These are phyloP conservation scores for Botrytis paeoniae DNA, from an alignment of 2,329 filamentous ascomycete genomes.

Conservation along the genomic window DNA sequence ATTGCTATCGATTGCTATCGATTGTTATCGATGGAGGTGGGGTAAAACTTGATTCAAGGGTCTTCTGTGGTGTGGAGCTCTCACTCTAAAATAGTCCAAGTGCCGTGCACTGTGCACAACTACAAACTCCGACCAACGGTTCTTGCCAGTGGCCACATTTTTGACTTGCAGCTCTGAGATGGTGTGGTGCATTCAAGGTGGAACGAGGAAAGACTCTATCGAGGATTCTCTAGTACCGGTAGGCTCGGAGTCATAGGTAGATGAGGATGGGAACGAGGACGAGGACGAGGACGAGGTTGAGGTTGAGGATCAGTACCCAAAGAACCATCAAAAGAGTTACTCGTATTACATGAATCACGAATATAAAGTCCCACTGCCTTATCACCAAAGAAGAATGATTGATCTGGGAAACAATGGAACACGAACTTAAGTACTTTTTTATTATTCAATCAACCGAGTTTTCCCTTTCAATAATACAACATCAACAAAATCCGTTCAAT, in stretches of 20 bases:
- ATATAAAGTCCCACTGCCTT: background rate
- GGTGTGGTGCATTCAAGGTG: background rate
- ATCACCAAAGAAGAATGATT: background rate
- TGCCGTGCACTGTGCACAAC: background rate
- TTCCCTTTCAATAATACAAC: background rate
- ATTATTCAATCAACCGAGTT: background rate
- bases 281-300: too few species aligned
- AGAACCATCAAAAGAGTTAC: background rate
- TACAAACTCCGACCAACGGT: background rate
- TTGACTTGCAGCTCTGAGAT: conserved; percentile 1
- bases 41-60: conserved; percentile 1
- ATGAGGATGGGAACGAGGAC: background rate
- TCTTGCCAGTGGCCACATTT: background rate
- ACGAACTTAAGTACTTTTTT: background rate
- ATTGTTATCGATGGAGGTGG: background rate
- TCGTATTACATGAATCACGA: background rate
- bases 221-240: background rate
- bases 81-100: background rate
- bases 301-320: background rate
- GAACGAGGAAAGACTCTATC: too few species aligned
- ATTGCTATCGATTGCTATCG: background rate
- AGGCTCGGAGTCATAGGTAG: background rate
- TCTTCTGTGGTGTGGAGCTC: background rate
- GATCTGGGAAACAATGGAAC: background rate
- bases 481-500: background rate